Base-by-base conservation (phyloP, 768 basidiomycete genomes). In the Hygrocybe coccinea region DNA sequence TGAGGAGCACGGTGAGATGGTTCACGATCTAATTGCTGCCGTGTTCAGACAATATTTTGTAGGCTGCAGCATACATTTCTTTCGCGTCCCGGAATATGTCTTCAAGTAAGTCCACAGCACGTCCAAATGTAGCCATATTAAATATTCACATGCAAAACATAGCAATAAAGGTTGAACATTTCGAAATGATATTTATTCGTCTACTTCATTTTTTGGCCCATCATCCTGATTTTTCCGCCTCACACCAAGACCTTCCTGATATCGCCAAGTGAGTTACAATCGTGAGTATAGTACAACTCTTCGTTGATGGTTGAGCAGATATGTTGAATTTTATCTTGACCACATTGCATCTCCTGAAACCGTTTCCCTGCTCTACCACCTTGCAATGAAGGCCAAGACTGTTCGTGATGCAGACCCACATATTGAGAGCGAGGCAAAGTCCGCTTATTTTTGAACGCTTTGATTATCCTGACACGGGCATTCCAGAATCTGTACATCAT, bases 171-270 rank as follows among this genome's bases (percentile, higher is more conserved):
- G 72, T 91, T 14, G 78, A 84, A n/a, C 71, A 82, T 50, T 79
- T 95, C 54, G 95, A 97, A 67, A 72, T 87, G 54, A 82, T 87
- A 1, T 89, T 98, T 62, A 81, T 95, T 41, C 86, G 95, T 11
- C 71, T 98, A 3, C 77, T 98, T 9, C 89, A 94, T 64, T 70
- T 94, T 0, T 76, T 98, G 4, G 91, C 94, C 0, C 95, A 97
- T 65, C 97, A 99, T 67, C 95, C 95, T 3, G 97, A 99, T 69
- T 95, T 93, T 63, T 79, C 77, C 17, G 78, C 75, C 43, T 76
- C 78, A 2, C 78, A 81, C 36, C 87, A 89, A 34, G 85, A 85
- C 39, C 68, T 95, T 36, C 75, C 82, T 34, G 86, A 89, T 62
- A 86, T 93, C 62, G 84, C 88, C 21, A 91, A 87, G 93, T 97